Evolutionary conservation across 768 basidiomycete species (phyloP).

Genomic region (Holtermanniella nyarrowii): DNA sequence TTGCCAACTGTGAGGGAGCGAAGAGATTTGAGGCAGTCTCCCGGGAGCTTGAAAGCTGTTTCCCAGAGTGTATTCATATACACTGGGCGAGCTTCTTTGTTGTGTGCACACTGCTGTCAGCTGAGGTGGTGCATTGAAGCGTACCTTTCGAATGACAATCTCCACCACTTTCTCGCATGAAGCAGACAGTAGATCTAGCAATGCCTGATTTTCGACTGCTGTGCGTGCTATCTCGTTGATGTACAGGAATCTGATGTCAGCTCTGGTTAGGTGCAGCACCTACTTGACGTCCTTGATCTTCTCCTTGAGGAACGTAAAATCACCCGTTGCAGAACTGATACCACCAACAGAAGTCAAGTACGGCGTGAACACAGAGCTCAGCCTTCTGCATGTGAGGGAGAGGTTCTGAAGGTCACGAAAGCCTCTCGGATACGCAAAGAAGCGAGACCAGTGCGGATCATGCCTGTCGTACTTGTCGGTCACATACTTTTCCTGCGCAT

Average conservation of each 20-base stretch:
- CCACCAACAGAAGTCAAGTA: background rate
- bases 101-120: background rate
- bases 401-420: background rate
- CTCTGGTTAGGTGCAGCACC: background rate
- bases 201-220: background rate
- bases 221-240: background rate
- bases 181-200: background rate
- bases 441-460: background rate
- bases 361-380: background rate
- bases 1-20: too few relatives aligned
- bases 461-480: background rate
- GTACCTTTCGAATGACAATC: background rate
- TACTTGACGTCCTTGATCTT: background rate
- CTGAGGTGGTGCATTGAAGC: background rate
- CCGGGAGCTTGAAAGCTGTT: background rate
- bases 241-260: background rate
- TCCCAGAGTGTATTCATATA: background rate
- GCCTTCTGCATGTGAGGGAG: background rate
- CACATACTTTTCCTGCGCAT: background rate
- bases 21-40: too few relatives aligned
- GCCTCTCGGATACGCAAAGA: background rate
- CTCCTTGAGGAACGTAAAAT: background rate
- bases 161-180: background rate
- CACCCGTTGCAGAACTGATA: background rate
- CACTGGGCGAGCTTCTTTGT: background rate